Conservation (phyloP, 2,329 filamentous ascomycete species). For the Ilyonectria robusta region DNA sequence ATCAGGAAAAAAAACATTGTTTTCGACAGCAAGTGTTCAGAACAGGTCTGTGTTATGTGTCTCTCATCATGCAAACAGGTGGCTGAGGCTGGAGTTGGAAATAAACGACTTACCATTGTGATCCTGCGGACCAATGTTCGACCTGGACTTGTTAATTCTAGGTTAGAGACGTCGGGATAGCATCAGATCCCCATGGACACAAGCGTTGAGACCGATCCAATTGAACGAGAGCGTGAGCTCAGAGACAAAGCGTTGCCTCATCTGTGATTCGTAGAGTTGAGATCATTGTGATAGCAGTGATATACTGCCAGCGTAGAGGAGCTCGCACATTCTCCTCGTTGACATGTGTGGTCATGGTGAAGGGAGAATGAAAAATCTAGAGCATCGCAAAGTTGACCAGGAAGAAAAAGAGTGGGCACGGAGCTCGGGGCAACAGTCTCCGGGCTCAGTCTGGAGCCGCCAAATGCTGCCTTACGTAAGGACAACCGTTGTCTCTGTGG, state of each 20-base stretch:
- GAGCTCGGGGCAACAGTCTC: constrained; percentile 27
- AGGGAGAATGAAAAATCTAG: not conserved
- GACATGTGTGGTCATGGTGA: not conserved
- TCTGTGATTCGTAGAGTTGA: not conserved
- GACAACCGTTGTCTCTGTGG: too few species aligned
- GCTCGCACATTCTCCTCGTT: not conserved
- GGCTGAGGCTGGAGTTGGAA: not conserved
- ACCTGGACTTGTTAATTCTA: not conserved
- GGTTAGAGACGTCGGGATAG: not conserved
- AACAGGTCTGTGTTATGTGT: constrained; percentile 54
- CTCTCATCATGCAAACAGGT: constrained; percentile 48
- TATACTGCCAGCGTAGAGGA: not conserved
- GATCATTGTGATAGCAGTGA: not conserved
- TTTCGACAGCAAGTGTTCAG: constrained; percentile 51
- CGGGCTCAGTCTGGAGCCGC: constrained; percentile 12
- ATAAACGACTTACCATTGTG: constrained; percentile 28
- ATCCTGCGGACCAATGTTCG: not conserved
- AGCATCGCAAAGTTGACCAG: constrained; percentile 8
- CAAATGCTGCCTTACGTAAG: not conserved
- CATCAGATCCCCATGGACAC: not conserved
- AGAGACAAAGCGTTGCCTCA: not conserved
- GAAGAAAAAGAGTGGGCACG: constrained; percentile 27
- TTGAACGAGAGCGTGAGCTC: not conserved
- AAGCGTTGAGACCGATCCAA: not conserved
- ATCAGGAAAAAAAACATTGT: constrained; percentile 46